Evolutionary conservation across 805 yeast genomes (phyloP).

Genomic region (Starmerella kuoi): DNA sequence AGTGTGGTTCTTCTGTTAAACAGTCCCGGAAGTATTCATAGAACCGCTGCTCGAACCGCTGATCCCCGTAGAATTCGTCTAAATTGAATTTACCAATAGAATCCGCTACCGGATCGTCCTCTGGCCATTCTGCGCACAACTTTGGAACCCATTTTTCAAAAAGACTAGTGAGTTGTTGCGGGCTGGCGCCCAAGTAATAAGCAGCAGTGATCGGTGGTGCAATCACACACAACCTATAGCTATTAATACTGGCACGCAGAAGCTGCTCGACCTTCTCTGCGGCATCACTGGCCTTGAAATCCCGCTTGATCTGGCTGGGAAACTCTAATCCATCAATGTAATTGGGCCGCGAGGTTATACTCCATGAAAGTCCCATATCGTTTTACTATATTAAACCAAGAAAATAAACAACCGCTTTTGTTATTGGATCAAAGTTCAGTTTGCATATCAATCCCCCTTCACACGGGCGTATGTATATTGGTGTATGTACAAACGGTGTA

Average conservation of each 20-base stretch:
- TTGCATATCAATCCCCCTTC: too few relatives aligned
- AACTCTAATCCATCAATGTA: constrained; percentile 15
- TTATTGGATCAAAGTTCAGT: too few relatives aligned
- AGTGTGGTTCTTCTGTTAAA: constrained; percentile 27
- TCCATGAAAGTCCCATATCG: constrained; percentile 10
- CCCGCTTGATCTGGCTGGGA: constrained; percentile 1
- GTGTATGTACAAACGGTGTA: too few relatives aligned
- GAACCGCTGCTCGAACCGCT: constrained; percentile 28
- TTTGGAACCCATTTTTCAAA: constrained; percentile 25
- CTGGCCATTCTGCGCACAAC: constrained; percentile 28
- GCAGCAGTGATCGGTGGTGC: constrained; percentile 27
- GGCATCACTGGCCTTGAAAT: constrained; percentile 7
- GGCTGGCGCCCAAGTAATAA: constrained; percentile 30
- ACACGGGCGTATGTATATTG: too few relatives aligned
- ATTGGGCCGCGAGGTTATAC: not conserved
- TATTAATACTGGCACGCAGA: constrained; percentile 15
- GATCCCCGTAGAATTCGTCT: constrained; percentile 26
- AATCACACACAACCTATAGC: constrained; percentile 11
- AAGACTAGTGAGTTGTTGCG: constrained; percentile 24
- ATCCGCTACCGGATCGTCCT: constrained; percentile 31
- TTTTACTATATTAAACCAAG: not conserved
- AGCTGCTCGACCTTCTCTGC: constrained; percentile 18
- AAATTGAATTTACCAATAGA: constrained; percentile 28
- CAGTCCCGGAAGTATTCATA: constrained; percentile 32
- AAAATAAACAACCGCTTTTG: too few relatives aligned